These are phyloP conservation scores for Wickerhamomyces bovis DNA, from an alignment of 805 yeast species.

Conservation along the genomic window DNA sequence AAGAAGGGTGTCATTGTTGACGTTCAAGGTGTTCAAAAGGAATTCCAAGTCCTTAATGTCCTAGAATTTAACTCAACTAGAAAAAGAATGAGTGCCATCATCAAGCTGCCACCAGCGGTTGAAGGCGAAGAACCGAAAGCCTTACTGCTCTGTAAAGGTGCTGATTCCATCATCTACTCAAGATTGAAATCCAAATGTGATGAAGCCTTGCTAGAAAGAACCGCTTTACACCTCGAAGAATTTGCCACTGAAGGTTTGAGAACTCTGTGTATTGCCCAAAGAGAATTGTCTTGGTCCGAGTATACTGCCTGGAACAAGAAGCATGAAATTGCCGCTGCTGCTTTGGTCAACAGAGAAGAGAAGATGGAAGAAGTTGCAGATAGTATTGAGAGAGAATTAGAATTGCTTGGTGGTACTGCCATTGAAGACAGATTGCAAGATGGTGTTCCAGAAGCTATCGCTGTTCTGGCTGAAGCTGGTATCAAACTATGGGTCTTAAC, in stretches of 20 bases:
- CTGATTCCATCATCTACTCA: conserved; percentile 72
- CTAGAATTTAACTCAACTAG: conserved; percentile 79
- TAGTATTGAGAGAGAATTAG: conserved; percentile 59
- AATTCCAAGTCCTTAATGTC: conserved; percentile 64
- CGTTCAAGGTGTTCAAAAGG: conserved; percentile 64
- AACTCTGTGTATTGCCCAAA: conserved; percentile 73
- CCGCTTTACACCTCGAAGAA: conserved; percentile 70
- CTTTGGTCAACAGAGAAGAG: conserved; percentile 59
- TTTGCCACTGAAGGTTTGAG: conserved; percentile 80
- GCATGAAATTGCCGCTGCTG: conserved; percentile 60
- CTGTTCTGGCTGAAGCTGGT: conserved; percentile 65
- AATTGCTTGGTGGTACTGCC: conserved; percentile 76
- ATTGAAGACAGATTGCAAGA: conserved; percentile 82
- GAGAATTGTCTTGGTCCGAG: conserved; percentile 56
- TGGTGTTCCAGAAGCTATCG: conserved; percentile 81
- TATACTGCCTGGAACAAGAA: conserved; percentile 57
- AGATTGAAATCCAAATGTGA: conserved; percentile 49
- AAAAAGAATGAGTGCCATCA: conserved; percentile 81
- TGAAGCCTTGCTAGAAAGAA: conserved; percentile 43
- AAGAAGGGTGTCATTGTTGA: conserved; percentile 62
- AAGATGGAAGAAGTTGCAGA: conserved; percentile 72
- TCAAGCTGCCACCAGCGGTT: conserved; percentile 51
- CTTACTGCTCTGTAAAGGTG: conserved; percentile 74
- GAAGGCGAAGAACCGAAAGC: conserved; percentile 50
- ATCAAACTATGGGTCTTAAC: conserved; percentile 82